phyloP scores from a whole-genome alignment of 495 filamentous ascomycete species.

The Symbiotaphrina buchneri region DNA sequence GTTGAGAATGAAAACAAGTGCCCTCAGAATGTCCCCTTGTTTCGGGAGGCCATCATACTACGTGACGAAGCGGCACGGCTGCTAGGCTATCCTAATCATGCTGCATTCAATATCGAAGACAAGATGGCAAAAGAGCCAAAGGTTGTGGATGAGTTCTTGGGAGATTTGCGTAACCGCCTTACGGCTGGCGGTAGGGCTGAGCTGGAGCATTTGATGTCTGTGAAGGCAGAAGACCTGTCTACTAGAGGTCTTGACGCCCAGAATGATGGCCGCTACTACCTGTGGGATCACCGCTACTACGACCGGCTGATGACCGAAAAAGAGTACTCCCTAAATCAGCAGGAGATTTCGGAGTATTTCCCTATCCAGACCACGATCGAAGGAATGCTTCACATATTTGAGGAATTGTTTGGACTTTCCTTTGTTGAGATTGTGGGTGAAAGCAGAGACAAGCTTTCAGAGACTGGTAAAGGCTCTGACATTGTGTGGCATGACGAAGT shows the following conservation, averaged over 20 bases:
- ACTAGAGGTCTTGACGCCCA: slow-evolving; percentile 22
- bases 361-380: slow-evolving; percentile 62
- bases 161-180: slow-evolving; percentile 53
- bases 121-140: slow-evolving; percentile 94
- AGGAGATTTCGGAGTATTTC: slow-evolving; percentile 86
- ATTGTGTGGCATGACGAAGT: slow-evolving; percentile 55
- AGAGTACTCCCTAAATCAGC: slow-evolving; percentile 72
- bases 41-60: slow-evolving; percentile 67
- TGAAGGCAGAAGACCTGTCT: slow-evolving; percentile 61
- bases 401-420: slow-evolving; percentile 73
- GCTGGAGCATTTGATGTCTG: slow-evolving; percentile 38
- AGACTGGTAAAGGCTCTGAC: slow-evolving; percentile 34
- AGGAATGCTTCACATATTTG: slow-evolving; percentile 89
- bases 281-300: slow-evolving; percentile 83
- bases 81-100: slow-evolving; percentile 81
- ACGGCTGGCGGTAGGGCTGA: slow-evolving; percentile 61
- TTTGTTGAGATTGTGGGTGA: slow-evolving; percentile 60
- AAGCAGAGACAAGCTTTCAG: slow-evolving; percentile 29
- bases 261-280: slow-evolving; percentile 57
- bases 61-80: slow-evolving; percentile 85
- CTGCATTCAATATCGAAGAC: slow-evolving; percentile 74
- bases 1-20: slow-evolving; percentile 58
- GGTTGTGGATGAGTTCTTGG: slow-evolving; percentile 67
- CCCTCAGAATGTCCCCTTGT: slow-evolving; percentile 67
- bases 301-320: slow-evolving; percentile 82